Base-by-base conservation (phyloP, 495 filamentous ascomycete species). In the Xylaria curta region DNA sequence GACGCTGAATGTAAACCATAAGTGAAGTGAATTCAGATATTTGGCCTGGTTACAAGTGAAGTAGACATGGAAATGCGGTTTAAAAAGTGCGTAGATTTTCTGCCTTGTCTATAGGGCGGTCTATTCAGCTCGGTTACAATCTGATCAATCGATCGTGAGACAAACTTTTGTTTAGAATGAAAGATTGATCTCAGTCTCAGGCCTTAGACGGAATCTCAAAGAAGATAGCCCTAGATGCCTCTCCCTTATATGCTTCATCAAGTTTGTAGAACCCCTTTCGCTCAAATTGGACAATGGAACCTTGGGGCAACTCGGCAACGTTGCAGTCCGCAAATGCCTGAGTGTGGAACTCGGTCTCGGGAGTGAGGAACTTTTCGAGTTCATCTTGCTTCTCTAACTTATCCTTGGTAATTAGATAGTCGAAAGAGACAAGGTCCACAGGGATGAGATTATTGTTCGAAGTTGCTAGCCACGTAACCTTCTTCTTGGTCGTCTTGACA, bases 401-500 rank as follows among this genome's bases (percentile, higher is more conserved):
- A 71, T 95, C 93, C 83, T 94, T 95, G 47, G 90, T 94, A 71
- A 95, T 90, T 21, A 95, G 83, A 79, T 91, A 89, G 75, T 94
- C 93, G 71, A 94, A 95, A 72, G 94, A 91, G 40, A 91, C 89
- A 6, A 94, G 82, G 74, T 94, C 90, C 13, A 93, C 88, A 0
- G 88, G 85, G 38, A 94, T 84, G 2, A 2, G 81, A 8, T 91
- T 85, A 78, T 93, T 90, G 56, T 82, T 84, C 33, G 90, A 87
- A 3, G 81, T 84, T 0, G 91, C 89, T 17, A 95, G 82, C 93
- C 93, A 95, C 1, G 93, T 95, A 44, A 95, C 26, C 26, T 31
- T 86, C 82, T 95, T 95, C 85, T 94, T 60, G 93, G 93, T 95
- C 84, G 91, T 91, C 85, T 94, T 94, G 78, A 95, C 87, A 79